Evolutionary conservation across 768 basidiomycete species (phyloP).

Genomic region (Gymnopilus junonius): DNA sequence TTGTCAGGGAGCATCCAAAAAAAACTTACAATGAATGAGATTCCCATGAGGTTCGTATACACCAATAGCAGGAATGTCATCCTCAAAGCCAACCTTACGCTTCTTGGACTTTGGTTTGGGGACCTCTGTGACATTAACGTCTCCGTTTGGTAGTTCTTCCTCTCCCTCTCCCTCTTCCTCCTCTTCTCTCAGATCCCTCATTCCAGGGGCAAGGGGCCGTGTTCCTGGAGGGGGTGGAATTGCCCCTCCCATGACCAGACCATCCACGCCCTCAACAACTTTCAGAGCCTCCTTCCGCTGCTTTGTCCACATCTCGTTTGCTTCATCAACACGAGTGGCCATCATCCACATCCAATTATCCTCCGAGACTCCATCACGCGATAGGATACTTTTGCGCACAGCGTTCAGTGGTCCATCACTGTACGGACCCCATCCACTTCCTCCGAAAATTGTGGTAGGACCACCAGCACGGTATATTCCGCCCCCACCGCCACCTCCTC

Average conservation of each 20-base stretch:
- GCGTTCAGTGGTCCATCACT: slow-evolving; percentile 87
- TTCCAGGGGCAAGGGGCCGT: slow-evolving; percentile 10
- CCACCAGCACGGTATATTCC: slow-evolving; percentile 91
- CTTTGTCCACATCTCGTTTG: slow-evolving; percentile 66
- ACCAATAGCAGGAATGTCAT: slow-evolving; percentile 53
- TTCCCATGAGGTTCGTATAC: slow-evolving; percentile 86
- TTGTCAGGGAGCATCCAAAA: background rate
- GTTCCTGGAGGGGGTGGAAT: slow-evolving; percentile 9
- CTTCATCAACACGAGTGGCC: slow-evolving; percentile 65
- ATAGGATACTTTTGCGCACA: slow-evolving; percentile 78
- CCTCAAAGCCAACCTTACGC: slow-evolving; percentile 34
- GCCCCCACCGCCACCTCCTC: slow-evolving; percentile 53
- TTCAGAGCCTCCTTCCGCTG: slow-evolving; percentile 59
- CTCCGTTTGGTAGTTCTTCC: slow-evolving; percentile 29
- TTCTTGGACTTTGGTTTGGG: slow-evolving; percentile 28
- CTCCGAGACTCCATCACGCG: slow-evolving; percentile 79
- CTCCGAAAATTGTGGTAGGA: slow-evolving; percentile 91
- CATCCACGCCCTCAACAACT: slow-evolving; percentile 48
- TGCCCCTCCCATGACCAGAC: slow-evolving; percentile 24
- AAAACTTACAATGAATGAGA: slow-evolving; percentile 68
- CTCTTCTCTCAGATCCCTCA: slow-evolving; percentile 7
- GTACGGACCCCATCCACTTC: slow-evolving; percentile 83
- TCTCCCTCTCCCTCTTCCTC: slow-evolving; percentile 7
- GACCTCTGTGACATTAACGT: slow-evolving; percentile 25
- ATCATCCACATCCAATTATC: slow-evolving; percentile 96